Base-by-base conservation (phyloP, 1,284 basidiomycete genomes). In the Erythrobasidium hasegawianum region DNA sequence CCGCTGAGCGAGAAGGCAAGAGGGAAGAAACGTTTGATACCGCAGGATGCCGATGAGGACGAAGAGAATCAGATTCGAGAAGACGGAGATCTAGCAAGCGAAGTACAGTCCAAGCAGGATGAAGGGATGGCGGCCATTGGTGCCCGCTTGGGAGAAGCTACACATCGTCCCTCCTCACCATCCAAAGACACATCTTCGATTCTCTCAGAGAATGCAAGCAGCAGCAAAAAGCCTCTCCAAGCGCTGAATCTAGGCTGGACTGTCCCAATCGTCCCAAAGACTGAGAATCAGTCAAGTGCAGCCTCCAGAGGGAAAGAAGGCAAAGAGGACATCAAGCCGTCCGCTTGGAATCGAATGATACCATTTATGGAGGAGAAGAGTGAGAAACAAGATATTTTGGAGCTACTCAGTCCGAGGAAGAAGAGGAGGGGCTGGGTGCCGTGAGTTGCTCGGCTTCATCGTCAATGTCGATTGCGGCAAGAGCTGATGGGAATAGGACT, bases 341-440 rank as follows among this genome's bases (percentile, higher is more conserved):
- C 22, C 4, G 45, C 22, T 4, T 24, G 45, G 45, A 24, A 18
- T 52, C 59, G n/a, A 53, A 45, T 53, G 59, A 52, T 52, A 54
- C 50, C 52, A 40, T 54, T 62, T n/a, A 14, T 54, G 43, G 61
- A 27, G 16, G 5, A n/a, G 22, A 60, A 20, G 18, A 52, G 40
- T 29, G 22, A 29, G 27, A n/a, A n/a, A 24, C 62, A 65, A 45
- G 62, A 65, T 49, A 26, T 65, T 16, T 33, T 27, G 11, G 62
- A 65, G 47, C 38, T 65, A 29, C 20, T 65, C 1, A 65, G 62
- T 43, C 62, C 62, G 45, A 40, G 62, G 18, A 65, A 65, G 33
- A 65, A 65, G 56, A 20, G 62, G 26, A 57, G 45, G 47, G 62
- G 62, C 27, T 65, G 62, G 62, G 62, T 65, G 22, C 55, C 62